A percentile compares a stretch with the other conserved stretches of the same genome.
phyloP scores from a whole-genome alignment of 805 yeast genomes.

The Tetrapisispora pingtungensis region DNA sequence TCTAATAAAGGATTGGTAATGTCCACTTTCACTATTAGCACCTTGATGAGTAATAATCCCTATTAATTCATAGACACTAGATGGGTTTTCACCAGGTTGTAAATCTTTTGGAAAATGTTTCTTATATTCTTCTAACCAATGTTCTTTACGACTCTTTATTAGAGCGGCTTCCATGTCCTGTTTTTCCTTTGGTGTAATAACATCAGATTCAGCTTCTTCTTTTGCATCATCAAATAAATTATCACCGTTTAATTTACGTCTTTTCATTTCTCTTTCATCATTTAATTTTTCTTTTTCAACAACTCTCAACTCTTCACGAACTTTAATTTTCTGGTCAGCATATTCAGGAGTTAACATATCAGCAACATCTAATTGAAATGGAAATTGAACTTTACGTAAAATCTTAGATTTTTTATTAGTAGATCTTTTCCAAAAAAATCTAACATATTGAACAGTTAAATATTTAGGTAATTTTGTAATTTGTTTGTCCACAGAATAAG shows the following conservation, averaged over 20 bases:
- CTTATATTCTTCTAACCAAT: slow-evolving; percentile 39
- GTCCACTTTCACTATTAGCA: slow-evolving; percentile 93
- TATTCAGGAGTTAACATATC: slow-evolving; percentile 79
- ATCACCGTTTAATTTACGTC: slow-evolving; percentile 30
- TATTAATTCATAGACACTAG: slow-evolving; percentile 73
- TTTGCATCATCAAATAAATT: slow-evolving; percentile 9
- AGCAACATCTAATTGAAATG: slow-evolving; percentile 80
- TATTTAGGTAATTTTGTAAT: slow-evolving; percentile 78
- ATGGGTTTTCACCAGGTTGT: slow-evolving; percentile 63
- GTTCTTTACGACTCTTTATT: slow-evolving; percentile 39
- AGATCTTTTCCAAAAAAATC: slow-evolving; percentile 94
- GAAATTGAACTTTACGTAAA: slow-evolving; percentile 87
- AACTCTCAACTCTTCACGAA: slow-evolving; percentile 68
- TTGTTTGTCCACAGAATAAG: slow-evolving; percentile 46
- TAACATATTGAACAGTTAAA: slow-evolving; percentile 81
- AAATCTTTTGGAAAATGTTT: slow-evolving; percentile 40
- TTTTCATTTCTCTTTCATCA: slow-evolving; percentile 62
- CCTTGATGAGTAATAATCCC: slow-evolving; percentile 92
- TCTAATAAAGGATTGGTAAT: slow-evolving; percentile 81
- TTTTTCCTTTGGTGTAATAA: slow-evolving; percentile 42
- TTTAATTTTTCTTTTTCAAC: slow-evolving; percentile 68
- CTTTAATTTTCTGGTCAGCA: slow-evolving; percentile 51
- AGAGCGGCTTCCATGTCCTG: slow-evolving; percentile 41
- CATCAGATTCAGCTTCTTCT: not conserved
- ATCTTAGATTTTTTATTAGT: slow-evolving; percentile 86